Evolutionary conservation across 2,329 filamentous ascomycete genomes (phyloP).

Genomic region (Diplodia seriata): DNA sequence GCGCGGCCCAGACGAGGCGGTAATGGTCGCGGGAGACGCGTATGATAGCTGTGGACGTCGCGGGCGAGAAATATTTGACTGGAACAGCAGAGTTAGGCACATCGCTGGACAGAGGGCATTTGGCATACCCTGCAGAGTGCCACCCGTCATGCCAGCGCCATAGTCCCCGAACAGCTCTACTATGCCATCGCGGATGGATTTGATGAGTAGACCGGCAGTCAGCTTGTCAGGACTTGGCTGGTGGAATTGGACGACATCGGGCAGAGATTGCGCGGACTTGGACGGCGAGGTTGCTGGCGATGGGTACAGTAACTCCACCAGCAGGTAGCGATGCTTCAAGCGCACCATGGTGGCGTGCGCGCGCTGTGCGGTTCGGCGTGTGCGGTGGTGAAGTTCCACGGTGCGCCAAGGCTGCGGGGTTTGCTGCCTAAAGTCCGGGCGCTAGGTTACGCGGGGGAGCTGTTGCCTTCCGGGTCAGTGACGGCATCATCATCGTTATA

Average conservation of each 20-base stretch:
- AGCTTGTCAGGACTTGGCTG: constrained; percentile 78
- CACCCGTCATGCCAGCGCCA: constrained; percentile 76
- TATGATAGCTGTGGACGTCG: constrained; percentile 94
- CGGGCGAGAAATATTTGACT: constrained; percentile 92
- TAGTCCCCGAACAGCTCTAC: constrained; percentile 71
- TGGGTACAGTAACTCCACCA: constrained; percentile 93
- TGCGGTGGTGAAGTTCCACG: constrained; percentile 22
- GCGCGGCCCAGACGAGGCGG: constrained; percentile 85
- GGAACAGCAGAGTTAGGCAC: neutral
- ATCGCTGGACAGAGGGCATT: too few relatives aligned
- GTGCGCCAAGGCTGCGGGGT: constrained; percentile 20
- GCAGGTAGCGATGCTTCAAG: constrained; percentile 92
- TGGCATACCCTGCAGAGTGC: constrained; percentile 70
- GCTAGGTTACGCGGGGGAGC: constrained; percentile 5
- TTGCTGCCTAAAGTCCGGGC: constrained; percentile 19
- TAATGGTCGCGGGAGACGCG: constrained; percentile 83
- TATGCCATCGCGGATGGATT: constrained; percentile 61
- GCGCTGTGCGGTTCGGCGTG: neutral
- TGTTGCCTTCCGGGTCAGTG: constrained; percentile 20
- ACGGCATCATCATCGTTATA: constrained; percentile 10
- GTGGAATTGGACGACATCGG: constrained; percentile 73
- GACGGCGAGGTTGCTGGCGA: constrained; percentile 53
- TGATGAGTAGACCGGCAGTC: constrained; percentile 68
- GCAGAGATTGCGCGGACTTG: constrained; percentile 51
- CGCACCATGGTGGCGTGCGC: constrained; percentile 76